Conservation (phyloP, 106 monocot genomes). For the Gastrodia elata region DNA sequence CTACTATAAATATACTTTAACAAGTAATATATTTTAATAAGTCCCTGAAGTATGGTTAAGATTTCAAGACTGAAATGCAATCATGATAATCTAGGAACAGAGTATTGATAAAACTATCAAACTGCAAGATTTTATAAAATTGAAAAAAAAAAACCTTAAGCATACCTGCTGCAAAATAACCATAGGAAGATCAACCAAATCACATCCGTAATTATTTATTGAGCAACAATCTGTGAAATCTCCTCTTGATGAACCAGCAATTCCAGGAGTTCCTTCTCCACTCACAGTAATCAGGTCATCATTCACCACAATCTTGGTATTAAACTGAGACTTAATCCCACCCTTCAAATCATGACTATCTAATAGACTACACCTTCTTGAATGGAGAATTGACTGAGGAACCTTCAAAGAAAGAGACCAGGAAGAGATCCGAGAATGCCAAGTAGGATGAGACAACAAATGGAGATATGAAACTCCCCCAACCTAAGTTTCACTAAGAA, state of each 20-base stretch:
- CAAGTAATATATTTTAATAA: no score
- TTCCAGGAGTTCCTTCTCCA: slow-evolving; percentile 60
- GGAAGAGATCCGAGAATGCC: slow-evolving; percentile 89
- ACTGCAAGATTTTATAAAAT: neutral
- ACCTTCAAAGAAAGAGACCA: slow-evolving; percentile 82
- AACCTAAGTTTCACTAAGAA: slow-evolving; percentile 40
- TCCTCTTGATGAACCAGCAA: slow-evolving; percentile 52
- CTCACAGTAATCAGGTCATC: slow-evolving; percentile 76
- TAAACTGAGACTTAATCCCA: slow-evolving; percentile 43
- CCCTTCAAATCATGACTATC: slow-evolving; percentile 16
- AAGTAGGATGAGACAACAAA: slow-evolving; percentile 68
- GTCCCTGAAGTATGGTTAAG: no score
- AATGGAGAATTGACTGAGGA: slow-evolving; percentile 47
- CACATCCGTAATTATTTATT: slow-evolving; percentile 57
- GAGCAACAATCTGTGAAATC: slow-evolving; percentile 14
- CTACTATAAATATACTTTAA: no score
- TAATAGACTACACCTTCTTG: slow-evolving; percentile 23
- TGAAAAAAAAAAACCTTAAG: neutral
- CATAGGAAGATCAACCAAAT: slow-evolving; percentile 72
- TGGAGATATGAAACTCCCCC: slow-evolving; percentile 67
- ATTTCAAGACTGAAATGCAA: no score
- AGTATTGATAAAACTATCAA: no score
- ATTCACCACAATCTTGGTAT: slow-evolving; percentile 67
- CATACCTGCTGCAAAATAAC: slow-evolving; percentile 87
- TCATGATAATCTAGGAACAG: no score